Evolutionary conservation across 306 rosid species (phyloP), one percentile per base, ranked within the genome.

Genomic region (Macrotyloma uniflorum): DNA sequence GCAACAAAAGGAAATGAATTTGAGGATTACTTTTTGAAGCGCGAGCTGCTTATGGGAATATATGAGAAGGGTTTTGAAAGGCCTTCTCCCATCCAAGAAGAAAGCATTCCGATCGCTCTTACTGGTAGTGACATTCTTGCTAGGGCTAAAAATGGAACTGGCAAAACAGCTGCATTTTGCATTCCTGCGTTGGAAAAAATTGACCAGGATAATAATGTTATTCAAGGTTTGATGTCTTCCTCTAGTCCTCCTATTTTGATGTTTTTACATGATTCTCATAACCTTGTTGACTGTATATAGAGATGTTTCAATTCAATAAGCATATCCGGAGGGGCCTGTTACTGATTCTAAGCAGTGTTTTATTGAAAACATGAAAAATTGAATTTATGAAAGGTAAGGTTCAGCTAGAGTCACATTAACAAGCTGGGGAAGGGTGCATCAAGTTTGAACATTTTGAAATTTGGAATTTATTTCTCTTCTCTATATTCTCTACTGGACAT

Each of bases 1-100:
- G 99, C 99, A 72, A 96, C 99, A n/a, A 96, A 93, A 80, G 99
- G 99, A 84, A 96, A 96, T 80, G 99, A 96, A 79, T 96, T 96
- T 77, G 99, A 91, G 88, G 99, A 96, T 84, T 96, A 96, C 82
- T 96, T 96, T 90, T 72, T 96, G 88, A 96, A 96, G 82, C 99
- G 99, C 12, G 99, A 96, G 83, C 88, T 96, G 83, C 97, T 93
- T 67, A 96, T 96, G 99, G 99, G 99, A 79, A 93, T 96, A 67
- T 96, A 96, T 76, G 99, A 96, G 89, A 96, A 96, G 87, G 99
- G 99, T 46, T 96, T 96, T 79, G 99, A 96, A 84, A 91, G 96
- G 75, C 99, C 99, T 57, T 96, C 99, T 75, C 99, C 99, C 35
- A 96, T 96, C 79, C 99, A 93, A 80, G 99, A 96, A 86, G 99